phyloP scores from a whole-genome alignment of 2,329 filamentous ascomycete genomes.

The Fusarium transvaalense region DNA sequence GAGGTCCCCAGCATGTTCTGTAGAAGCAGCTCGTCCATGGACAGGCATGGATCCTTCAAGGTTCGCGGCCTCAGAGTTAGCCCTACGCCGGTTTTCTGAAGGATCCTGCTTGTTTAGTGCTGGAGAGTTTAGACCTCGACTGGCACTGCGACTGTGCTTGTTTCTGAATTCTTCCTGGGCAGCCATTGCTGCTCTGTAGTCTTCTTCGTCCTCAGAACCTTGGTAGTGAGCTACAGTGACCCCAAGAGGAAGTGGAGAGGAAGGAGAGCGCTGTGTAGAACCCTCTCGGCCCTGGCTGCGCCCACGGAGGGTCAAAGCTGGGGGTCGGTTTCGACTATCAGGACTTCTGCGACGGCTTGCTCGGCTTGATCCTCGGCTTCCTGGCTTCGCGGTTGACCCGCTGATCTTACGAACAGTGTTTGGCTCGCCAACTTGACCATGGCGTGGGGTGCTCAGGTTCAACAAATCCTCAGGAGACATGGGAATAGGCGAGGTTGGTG shows the following conservation, averaged over 20 bases:
- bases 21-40: conserved; percentile 56
- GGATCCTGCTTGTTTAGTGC: conserved; percentile 53
- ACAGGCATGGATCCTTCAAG: conserved; percentile 49
- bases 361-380: conserved; percentile 64
- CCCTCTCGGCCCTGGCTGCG: conserved; percentile 71
- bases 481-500: conserved; percentile 90
- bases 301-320: conserved; percentile 67
- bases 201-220: conserved; percentile 74
- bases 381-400: conserved; percentile 49
- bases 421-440: conserved; percentile 55
- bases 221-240: conserved; percentile 57
- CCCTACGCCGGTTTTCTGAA: conserved; percentile 56
- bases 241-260: conserved; percentile 83
- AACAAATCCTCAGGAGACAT: conserved; percentile 92
- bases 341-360: conserved; percentile 62
- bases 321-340: conserved; percentile 57
- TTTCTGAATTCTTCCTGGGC: conserved; percentile 69
- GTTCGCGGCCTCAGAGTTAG: conserved; percentile 50
- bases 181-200: conserved; percentile 65
- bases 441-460: conserved; percentile 66
- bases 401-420: conserved; percentile 60
- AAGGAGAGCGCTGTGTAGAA: conserved; percentile 76
- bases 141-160: conserved; percentile 66
- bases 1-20: conserved; percentile 66
- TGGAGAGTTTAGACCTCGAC: conserved; percentile 57